Evolutionary conservation across 352 stramenopile genomes (phyloP), one percentile per base, ranked within the genome.

Genomic region (Pythium graminicola): DNA sequence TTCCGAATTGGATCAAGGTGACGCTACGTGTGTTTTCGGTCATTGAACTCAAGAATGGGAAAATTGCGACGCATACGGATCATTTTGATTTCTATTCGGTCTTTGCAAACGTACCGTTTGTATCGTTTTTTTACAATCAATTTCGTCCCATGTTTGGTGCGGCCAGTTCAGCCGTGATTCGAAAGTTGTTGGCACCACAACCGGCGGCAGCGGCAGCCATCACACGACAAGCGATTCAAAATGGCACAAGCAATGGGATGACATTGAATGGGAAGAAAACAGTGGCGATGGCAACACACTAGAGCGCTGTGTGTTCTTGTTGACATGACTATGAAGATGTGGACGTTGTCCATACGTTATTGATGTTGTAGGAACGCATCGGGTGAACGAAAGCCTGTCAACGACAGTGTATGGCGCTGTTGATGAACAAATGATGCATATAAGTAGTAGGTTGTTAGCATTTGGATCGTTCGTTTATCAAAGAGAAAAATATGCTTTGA

Each of bases 21-120:
- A 67, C 72, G 52, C 64, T 93, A 47, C 76, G 81, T 32, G 73
- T 88, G 33, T 93, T 93, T 59, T 87, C 75, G 24, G 76, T 93
- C 32, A 76, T 90, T 13, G 79, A 93, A 68, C 77, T 93, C 40
- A 81, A 86, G 61, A 85, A 89, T 50, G 73, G 73, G 52, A 81
- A 82, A 52, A 78, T 93, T 52, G 72, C 77, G 16, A 79, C 66
- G 28, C 81, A 93, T 67, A 93, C 81, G 60, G 81, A 93, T 60
- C 81, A 93, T 62, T 93, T 68, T 51, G 80, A 90, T 57, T 84
- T 93, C 26, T 86, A 84, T 57, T 88, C 79, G 52, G 81, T 93
- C 54, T 55, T 93, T 32, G 60, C 75, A 24, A 90, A 89, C 62
- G 64, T 93, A 17, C 81, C 81, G 33, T 72, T 93, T 33, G 63